These are phyloP conservation scores for Fusarium nisikadoi DNA, from an alignment of 2,329 filamentous ascomycete genomes.

Conservation along the genomic window DNA sequence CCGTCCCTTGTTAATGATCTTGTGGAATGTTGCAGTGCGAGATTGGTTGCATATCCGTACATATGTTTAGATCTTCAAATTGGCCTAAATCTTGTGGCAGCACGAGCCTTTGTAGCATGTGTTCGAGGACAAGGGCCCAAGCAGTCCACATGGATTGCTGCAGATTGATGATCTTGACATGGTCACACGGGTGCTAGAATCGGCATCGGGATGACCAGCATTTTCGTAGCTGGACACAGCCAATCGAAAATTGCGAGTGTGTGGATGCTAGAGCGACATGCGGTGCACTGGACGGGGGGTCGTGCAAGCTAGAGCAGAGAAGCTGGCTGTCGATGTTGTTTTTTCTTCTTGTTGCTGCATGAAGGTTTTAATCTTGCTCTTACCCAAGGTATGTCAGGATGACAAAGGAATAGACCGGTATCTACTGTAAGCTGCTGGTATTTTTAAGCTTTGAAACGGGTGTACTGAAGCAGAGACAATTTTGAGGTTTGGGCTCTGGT, in stretches of 20 bases:
- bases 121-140: slow-evolving; percentile 21
- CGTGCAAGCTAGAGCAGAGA: not conserved
- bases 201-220: slow-evolving; percentile 17
- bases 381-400: not conserved
- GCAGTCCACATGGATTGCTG: slow-evolving; percentile 14
- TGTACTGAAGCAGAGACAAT: not conserved
- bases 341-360: not conserved
- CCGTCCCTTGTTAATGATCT: slow-evolving; percentile 21
- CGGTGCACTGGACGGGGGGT: not conserved
- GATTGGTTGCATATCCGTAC: slow-evolving; percentile 7
- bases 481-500: not conserved
- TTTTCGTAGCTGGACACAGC: not conserved
- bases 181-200: slow-evolving; percentile 24
- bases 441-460: not conserved
- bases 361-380: not conserved
- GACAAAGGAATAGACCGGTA: not conserved
- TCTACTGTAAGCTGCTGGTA: not conserved
- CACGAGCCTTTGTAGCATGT: slow-evolving; percentile 30
- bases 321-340: not conserved
- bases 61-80: slow-evolving; percentile 14
- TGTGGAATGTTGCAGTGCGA: slow-evolving; percentile 11
- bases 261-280: not conserved
- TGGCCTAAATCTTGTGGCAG: slow-evolving; percentile 18
- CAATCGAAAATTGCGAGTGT: not conserved
- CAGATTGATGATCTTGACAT: slow-evolving; percentile 36